Conservation (phyloP, 805 yeast species). For the Starmerella sp. region DNA sequence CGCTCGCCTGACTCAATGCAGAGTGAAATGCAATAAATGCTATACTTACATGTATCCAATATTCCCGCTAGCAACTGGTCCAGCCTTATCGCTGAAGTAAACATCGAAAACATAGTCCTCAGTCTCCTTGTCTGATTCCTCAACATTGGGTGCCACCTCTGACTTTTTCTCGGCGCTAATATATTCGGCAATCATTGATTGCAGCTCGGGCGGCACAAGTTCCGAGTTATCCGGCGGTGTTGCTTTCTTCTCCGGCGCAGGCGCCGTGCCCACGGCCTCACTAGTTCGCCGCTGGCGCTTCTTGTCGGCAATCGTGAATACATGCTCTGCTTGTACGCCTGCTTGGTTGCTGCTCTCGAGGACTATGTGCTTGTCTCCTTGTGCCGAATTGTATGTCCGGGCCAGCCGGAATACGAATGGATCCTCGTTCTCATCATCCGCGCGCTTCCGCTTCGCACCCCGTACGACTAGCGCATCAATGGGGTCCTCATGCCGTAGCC, state of each 20-base stretch:
- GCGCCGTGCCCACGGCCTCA: background rate
- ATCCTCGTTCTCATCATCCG: slow-evolving; percentile 14
- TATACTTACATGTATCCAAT: slow-evolving; percentile 29
- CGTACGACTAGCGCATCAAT: slow-evolving; percentile 52
- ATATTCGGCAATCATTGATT: slow-evolving; percentile 63
- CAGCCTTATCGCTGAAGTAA: slow-evolving; percentile 43
- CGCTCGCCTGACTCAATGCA: background rate
- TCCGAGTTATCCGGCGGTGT: slow-evolving; percentile 1
- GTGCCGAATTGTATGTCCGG: slow-evolving; percentile 11
- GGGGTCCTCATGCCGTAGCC: slow-evolving; percentile 81
- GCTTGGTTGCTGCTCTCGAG: background rate
- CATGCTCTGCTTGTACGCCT: background rate
- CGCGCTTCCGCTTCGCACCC: slow-evolving; percentile 17
- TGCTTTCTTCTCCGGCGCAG: background rate
- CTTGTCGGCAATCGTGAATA: background rate
- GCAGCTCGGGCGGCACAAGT: slow-evolving; percentile 48
- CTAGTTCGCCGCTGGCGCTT: slow-evolving; percentile 1
- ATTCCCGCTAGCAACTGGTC: slow-evolving; percentile 6
- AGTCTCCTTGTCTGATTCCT: slow-evolving; percentile 25
- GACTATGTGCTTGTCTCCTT: slow-evolving; percentile 2
- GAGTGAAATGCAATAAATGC: background rate
- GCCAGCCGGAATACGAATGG: slow-evolving; percentile 20
- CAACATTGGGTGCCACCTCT: background rate
- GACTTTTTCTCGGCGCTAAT: slow-evolving; percentile 27
- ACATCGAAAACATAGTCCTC: slow-evolving; percentile 89